Base-by-base conservation (phyloP, 208 protist species). In the Leishmania guyanensis region DNA sequence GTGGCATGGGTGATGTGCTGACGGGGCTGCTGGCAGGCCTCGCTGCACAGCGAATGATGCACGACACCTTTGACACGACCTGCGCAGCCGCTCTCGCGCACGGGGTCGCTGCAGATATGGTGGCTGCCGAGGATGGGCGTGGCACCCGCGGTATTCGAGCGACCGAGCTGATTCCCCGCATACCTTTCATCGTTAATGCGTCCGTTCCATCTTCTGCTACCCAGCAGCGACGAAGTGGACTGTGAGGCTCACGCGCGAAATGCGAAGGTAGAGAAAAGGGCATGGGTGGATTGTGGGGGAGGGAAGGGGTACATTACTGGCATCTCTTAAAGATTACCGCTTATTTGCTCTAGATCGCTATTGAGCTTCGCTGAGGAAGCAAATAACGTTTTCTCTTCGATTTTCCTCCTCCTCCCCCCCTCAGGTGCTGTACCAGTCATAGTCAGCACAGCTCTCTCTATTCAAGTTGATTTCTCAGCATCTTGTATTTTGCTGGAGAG, bases 1-100 rank as follows among this genome's bases (percentile, higher is more conserved):
- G 94, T 54, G 94, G 94, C 53, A 94, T 94, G 89, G 94, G 94
- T 1, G 94, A 97, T 84, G 90, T 95, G 12, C 86, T 97, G 20
- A 96, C 91, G 1, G 94, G 94, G 1, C 71, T 94, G 10, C 75
- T 95, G 51, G 89, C 88, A 0, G 89, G 86, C 1, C 78, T 96
- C 12, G 86, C 89, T 0, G 94, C 79, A 9, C 93, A 97, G 82
- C 10, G 70, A 12, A 50, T 85, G 56, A 50, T 85, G 56, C 65
- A 69, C 72, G 51, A 58, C 65, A 73, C 83, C 22, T 92, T 89
- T 56, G 79, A 88, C 20, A 85, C 83, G 4, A 79, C 92, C 26
- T 97, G 94, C 69, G 90, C 85, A 5, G 90, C 83, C 0, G 85
- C 86, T 14, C 70, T 96, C 14, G 89, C 77, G 26, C 94, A 97